Evolutionary conservation across 306 rosid genomes (phyloP), one percentile per base, ranked within the genome.

Genomic region (Quercus mongolica): DNA sequence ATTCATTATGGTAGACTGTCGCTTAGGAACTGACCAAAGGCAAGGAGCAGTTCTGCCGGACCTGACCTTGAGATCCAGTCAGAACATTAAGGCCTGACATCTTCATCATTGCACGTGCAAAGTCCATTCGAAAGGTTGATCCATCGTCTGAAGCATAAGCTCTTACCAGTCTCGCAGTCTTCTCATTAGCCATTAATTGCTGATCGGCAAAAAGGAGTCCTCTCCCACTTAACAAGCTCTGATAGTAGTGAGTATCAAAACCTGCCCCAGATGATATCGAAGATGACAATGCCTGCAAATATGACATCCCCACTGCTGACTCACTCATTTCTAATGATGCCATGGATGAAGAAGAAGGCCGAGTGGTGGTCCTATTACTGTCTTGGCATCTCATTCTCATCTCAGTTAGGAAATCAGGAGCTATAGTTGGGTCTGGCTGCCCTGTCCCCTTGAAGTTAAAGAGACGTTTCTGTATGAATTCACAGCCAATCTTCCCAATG

Each of bases 401-500:
- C 46, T 41, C 46, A 41, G 46, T 41, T 41, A 41, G 46, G 46
- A 41, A 41, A 41, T 41, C 46, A 41, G 46, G 46, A 41, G 46
- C 12, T 41, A 41, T 41, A 41, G 46, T 41, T 41, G 46, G 46
- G 46, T 41, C 46, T 41, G 12, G 46, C 46, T 41, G 46, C 46
- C 46, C 46, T 41, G 46, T 41, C 46, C 46, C 46, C 46, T 41
- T 41, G 46, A 41, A 41, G 46, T 41, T 41, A 41, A 41, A 41
- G 46, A 41, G 46, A 41, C 46, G 46, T 41, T 41, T 41, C 46
- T 41, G 46, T 41, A 41, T 87, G 80, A 94, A 85, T 9, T 89
- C 87, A 23, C 99, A 95, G 25, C 97, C 88, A 33, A 91, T 92
- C 81, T 74, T 88, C 21, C 99, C 99, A 65, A 95, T 91, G 79